These are phyloP conservation scores for Alternaria panax DNA, from an alignment of 2,329 filamentous ascomycete species.

Conservation along the genomic window DNA sequence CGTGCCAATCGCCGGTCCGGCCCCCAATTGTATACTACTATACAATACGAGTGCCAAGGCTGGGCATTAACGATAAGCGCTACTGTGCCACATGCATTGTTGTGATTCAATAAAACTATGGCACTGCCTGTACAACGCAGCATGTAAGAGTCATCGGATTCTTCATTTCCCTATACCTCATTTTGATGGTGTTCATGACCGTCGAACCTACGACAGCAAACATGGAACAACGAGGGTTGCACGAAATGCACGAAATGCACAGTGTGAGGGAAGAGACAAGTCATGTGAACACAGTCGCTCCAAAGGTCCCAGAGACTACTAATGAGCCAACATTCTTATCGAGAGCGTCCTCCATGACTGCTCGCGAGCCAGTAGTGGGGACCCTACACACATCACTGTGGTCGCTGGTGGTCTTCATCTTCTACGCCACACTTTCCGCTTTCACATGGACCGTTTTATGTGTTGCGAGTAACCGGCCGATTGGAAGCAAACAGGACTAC, in stretches of 20 bases:
- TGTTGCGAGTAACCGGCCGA: neutral
- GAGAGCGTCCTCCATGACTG: slow-evolving; percentile 4
- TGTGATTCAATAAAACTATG: neutral
- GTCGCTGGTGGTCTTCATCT: slow-evolving; percentile 1
- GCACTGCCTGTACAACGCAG: neutral
- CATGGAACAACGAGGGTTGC: neutral
- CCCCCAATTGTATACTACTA: neutral
- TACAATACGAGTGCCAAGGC: neutral
- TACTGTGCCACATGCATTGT: neutral
- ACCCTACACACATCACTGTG: neutral
- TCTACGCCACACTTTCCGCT: neutral
- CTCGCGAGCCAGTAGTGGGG: neutral
- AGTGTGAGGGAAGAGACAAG: neutral
- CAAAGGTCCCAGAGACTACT: neutral
- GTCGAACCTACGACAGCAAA: neutral
- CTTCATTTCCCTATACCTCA: neutral
- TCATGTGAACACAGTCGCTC: neutral
- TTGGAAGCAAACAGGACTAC: slow-evolving; percentile 1
- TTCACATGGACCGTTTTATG: neutral
- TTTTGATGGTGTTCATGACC: neutral
- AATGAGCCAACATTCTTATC: neutral
- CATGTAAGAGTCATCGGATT: neutral
- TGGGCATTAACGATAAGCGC: neutral
- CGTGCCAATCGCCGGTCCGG: neutral
- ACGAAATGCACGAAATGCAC: neutral